phyloP scores from a whole-genome alignment of 2,329 filamentous ascomycete species.

The Anisogramma anomala region DNA sequence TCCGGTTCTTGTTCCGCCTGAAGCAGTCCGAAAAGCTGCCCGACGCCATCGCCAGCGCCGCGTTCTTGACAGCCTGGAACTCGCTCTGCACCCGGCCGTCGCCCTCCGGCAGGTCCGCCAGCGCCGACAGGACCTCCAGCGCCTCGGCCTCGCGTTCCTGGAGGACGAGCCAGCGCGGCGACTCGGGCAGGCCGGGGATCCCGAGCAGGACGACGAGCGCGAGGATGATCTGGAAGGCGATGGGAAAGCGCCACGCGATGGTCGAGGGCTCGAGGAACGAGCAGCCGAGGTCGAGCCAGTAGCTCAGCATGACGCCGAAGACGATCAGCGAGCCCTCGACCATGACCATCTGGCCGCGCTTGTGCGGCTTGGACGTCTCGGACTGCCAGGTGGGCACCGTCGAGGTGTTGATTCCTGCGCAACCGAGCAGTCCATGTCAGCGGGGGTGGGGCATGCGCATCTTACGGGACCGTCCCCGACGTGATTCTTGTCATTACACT shows the following conservation, averaged over 20 bases:
- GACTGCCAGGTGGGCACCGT: conserved; percentile 15
- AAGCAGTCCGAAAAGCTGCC: conserved; percentile 6
- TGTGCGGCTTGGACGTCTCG: conserved; percentile 13
- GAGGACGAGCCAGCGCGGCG: conserved; percentile 16
- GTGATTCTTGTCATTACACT: too few relatives aligned
- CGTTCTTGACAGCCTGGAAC: conserved; percentile 6
- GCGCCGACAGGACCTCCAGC: conserved; percentile 7
- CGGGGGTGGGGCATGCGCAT: too few relatives aligned
- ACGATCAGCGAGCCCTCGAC: conserved; percentile 43
- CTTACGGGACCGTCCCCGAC: too few relatives aligned
- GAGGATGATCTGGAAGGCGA: conserved; percentile 18
- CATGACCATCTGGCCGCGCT: conserved; percentile 14
- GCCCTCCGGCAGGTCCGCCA: conserved; percentile 4
- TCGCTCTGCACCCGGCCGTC: conserved; percentile 7
- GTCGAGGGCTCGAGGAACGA: conserved; percentile 17
- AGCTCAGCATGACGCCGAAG: conserved; percentile 53
- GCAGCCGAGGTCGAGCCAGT: conserved; percentile 37
- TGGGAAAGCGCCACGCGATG: conserved; percentile 25
- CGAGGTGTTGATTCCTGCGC: conserved; percentile 13
- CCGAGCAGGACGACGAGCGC: conserved; percentile 11
- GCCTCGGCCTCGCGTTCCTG: conserved; percentile 13
- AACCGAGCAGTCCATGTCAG: too few relatives aligned
- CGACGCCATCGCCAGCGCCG: conserved; percentile 4
- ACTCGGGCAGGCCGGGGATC: conserved; percentile 15
- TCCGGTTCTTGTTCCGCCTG: conserved; percentile 6